Conservation (phyloP, 2,329 filamentous ascomycete genomes). For the Periconia sp. region DNA sequence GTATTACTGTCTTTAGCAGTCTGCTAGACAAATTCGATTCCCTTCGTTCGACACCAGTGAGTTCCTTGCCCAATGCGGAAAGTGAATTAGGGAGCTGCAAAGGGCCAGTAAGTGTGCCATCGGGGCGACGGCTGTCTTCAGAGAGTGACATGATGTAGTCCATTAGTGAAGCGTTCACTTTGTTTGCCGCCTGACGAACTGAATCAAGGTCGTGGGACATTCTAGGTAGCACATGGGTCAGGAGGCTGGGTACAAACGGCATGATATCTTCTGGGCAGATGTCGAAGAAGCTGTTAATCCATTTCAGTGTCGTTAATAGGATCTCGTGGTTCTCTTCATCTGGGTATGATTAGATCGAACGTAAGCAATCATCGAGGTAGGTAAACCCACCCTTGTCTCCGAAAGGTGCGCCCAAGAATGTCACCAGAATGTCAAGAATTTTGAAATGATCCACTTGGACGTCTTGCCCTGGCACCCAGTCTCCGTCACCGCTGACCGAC, state of each 20-base stretch:
- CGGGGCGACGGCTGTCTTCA: conserved; percentile 59
- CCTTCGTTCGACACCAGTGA: conserved; percentile 45
- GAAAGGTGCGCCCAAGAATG: conserved; percentile 81
- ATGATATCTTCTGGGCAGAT: conserved; percentile 97
- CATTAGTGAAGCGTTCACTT: conserved; percentile 90
- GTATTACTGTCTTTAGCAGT: conserved; percentile 42
- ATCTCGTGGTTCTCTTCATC: conserved; percentile 77
- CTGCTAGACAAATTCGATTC: conserved; percentile 46
- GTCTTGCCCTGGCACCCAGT: conserved; percentile 97
- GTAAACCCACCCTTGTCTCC: conserved; percentile 58
- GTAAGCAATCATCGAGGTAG: background rate
- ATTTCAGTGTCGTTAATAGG: conserved; percentile 85
- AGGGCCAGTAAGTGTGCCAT: conserved; percentile 48
- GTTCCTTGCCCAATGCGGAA: conserved; percentile 48
- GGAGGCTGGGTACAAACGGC: conserved; percentile 88
- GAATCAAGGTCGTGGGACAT: conserved; percentile 91
- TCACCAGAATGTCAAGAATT: conserved; percentile 89
- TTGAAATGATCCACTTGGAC: conserved; percentile 92
- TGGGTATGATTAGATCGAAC: conserved; percentile 43
- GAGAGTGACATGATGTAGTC: conserved; percentile 92
- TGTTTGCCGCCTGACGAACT: conserved; percentile 84
- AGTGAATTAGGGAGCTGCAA: conserved; percentile 51
- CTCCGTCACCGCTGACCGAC: conserved; percentile 71
- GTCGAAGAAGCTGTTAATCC: conserved; percentile 96
- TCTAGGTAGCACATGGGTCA: conserved; percentile 90